A percentile compares a stretch with the other conserved stretches of the same genome.
These are phyloP conservation scores for Flaveria floridana DNA, from an alignment of 140 eudicot species.

Conservation along the genomic window DNA sequence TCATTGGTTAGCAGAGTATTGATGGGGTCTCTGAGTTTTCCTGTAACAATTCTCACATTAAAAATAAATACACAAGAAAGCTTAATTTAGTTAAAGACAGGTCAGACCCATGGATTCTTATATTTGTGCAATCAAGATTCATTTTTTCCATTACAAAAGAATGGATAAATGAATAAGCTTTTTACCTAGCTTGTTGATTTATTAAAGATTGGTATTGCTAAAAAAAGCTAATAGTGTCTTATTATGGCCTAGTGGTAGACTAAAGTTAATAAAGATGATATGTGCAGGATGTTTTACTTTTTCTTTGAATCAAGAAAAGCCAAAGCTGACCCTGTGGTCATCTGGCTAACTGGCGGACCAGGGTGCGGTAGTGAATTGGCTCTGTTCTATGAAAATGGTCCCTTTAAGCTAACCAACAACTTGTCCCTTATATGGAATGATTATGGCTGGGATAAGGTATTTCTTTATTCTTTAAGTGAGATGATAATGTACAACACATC, in stretches of 20 bases:
- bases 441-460: constrained; percentile 89
- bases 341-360: constrained; percentile 92
- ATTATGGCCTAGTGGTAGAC: neutral
- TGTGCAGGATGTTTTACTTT: constrained; percentile 78
- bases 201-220: neutral
- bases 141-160: neutral
- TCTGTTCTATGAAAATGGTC: constrained; percentile 84
- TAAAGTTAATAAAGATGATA: constrained; percentile 24
- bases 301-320: constrained; percentile 75
- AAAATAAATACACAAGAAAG: neutral
- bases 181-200: neutral
- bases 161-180: constrained; percentile 6
- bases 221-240: neutral
- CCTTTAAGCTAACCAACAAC: constrained; percentile 56
- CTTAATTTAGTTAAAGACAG: neutral
- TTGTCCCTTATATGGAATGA: constrained; percentile 74
- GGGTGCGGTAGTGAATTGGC: constrained; percentile 86
- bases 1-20: neutral
- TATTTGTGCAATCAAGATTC: constrained; percentile 16
- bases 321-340: constrained; percentile 72
- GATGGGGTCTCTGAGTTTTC: neutral
- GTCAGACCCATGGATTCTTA: neutral
- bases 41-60: neutral
- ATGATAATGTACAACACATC: neutral
- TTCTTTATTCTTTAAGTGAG: neutral